Evolutionary conservation across 768 basidiomycete genomes (phyloP), one percentile per base, ranked within the genome.

Genomic region (Kondoa malvinella): DNA sequence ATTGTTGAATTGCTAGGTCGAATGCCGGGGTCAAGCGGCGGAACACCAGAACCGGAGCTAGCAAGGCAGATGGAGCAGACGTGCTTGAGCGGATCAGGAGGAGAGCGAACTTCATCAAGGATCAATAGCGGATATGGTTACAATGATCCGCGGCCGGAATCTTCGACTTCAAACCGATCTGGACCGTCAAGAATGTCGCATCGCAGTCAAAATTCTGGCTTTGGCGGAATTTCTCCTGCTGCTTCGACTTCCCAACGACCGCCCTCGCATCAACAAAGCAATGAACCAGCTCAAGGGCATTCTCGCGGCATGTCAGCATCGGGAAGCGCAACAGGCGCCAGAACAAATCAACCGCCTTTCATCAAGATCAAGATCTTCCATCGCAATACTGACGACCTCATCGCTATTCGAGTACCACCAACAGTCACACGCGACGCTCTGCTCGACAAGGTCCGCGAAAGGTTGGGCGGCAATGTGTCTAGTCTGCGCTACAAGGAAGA

Each of bases 311-410:
- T 50, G 40, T 50, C 40, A 50, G 21, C 8, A 8, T 50, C 56
- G 64, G 59, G 29, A 66, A 64, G 14, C 61, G 16, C 32, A 64
- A 31, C 27, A 61, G 65, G 3, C 32, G 31, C 67, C 15, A 65
- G 3, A 34, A 21, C 17, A 56, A 27, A 34, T 27, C 4, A 66
- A 0, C 71, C 72, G 1, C 40, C 56, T 66, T 97, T 92, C 78
- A 83, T 97, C 72, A 99, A 97, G 80, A 95, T 99, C 79, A 99
- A 99, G 79, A 90, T 99, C 58, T 95, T 95, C 76, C 89, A 95
- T 78, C 84, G 88, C 50, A 81, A 86, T 67, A 86, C 90, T 29
- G 92, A 97, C 75, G 95, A 99, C 77, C 80, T 97, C 66, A 91
- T 97, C 71, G 95, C 95, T 2, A 95, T 97, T 67, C 86, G 95